These are phyloP conservation scores for Fusarium multiceps DNA, from an alignment of 2,329 filamentous ascomycete species.

Conservation along the genomic window DNA sequence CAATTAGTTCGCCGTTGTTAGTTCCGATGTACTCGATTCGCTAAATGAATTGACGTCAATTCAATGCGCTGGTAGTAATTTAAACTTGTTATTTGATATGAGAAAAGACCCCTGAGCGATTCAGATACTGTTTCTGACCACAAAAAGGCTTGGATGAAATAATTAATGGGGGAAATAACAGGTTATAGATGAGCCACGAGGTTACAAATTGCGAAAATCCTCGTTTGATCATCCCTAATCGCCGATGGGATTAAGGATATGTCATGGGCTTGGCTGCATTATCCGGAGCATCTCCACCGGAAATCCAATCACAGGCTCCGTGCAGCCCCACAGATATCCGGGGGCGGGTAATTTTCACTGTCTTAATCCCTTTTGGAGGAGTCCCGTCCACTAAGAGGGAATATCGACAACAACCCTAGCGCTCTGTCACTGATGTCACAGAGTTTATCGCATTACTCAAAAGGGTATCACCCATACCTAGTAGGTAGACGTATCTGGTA, in stretches of 20 bases:
- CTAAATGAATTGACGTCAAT: conserved; percentile 37
- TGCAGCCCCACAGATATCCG: conserved; percentile 24
- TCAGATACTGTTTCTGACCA: not conserved
- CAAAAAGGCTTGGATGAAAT: conserved; percentile 2
- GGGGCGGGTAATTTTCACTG: conserved; percentile 20
- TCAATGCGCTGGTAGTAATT: not conserved
- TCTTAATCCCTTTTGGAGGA: not conserved
- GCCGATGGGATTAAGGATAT: conserved; percentile 25
- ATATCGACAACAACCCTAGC: conserved; percentile 4
- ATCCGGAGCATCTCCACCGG: conserved; percentile 39
- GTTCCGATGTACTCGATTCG: conserved; percentile 30
- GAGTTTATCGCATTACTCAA: conserved; percentile 20
- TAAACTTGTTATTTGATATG: not conserved
- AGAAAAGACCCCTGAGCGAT: not conserved
- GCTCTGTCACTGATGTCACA: conserved; percentile 25
- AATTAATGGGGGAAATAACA: conserved; percentile 19
- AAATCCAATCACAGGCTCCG: conserved; percentile 33
- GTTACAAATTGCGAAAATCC: not conserved
- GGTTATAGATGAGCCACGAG: conserved; percentile 20
- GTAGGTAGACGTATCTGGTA: conserved; percentile 30
- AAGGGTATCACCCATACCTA: conserved; percentile 5
- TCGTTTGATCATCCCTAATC: conserved; percentile 12
- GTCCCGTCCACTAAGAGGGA: not conserved
- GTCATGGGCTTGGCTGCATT: conserved; percentile 26
- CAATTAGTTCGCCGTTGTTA: not conserved